Base-by-base conservation (phyloP, 2,329 filamentous ascomycete species). In the Fusarium haematococcum region DNA sequence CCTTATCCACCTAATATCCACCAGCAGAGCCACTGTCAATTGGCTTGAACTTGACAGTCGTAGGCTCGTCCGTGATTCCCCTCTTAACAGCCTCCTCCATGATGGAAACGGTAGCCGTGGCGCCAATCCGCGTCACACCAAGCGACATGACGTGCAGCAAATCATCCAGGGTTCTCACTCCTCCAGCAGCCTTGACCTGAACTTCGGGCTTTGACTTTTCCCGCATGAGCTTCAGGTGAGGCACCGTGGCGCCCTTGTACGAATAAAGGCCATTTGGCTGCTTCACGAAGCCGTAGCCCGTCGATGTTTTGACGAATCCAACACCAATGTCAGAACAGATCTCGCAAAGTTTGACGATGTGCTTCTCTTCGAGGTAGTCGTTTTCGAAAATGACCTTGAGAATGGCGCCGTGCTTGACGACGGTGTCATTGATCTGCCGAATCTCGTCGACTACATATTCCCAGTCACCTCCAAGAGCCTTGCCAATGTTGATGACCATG, bases 351-450 rank as follows among this genome's bases (percentile, higher is more conserved):
- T 80, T 82, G 10, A 84, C 73, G 60, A 91, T 89, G 41, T 91
- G 85, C 13, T 85, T 76, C 0, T 88, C 81, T 2, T 82, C 32
- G 0, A 91, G 84, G 70, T 86, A 91, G 75, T 90, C 89, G 73
- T 90, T 91, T 74, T 91, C 89, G 65, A 91, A 91, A 58, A 91
- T 91, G 60, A 91, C 89, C 76, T 91, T 91, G 8, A 91, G 82
- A 1, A 85, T 81, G 0, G 85, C 87, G 0, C 85, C 85, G 8
- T 81, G 66, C n/a, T 78, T 75, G 1, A 78, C 75, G 4, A 90
- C 88, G 0, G 82, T 84, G 0, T 84, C 76, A 71, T 91, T 90
- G 70, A 91, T 80, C 33, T 79, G 76, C 1, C 80, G 76, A 58
- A 91, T 88, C 75, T 91, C 89, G 7, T 84, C 78, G 1, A 79